Conservation (phyloP, 768 basidiomycete species). For the Psilocybe sp. region DNA sequence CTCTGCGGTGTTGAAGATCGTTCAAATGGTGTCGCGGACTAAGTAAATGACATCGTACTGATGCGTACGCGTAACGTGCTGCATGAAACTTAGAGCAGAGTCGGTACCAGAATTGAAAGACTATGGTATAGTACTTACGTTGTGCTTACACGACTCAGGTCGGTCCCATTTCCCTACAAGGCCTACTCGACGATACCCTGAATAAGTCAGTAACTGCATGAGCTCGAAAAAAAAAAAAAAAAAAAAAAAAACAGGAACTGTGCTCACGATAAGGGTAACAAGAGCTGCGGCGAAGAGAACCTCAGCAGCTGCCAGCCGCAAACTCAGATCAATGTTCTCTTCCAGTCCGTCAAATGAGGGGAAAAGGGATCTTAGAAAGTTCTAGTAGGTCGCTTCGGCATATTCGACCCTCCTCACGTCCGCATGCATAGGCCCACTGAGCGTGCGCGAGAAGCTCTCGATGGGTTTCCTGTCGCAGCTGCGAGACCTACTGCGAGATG, state of each 20-base stretch:
- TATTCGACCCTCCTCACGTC: conserved; percentile 94
- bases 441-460: conserved; percentile 73
- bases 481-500: conserved; percentile 66
- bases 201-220: conserved; percentile 12
- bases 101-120: no score
- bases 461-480: conserved; percentile 59
- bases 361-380: conserved; percentile 34
- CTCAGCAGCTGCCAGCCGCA: conserved; percentile 96
- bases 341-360: conserved; percentile 47
- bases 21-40: no score
- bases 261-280: conserved; percentile 89
- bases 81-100: no score
- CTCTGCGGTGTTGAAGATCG: no score
- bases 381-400: conserved; percentile 47
- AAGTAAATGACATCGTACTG: no score
- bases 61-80: no score
- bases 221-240: background rate
- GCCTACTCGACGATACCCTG: conserved; percentile 92
- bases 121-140: no score
- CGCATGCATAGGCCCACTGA: conserved; percentile 88
- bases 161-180: conserved; percentile 84
- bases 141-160: no score
- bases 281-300: conserved; percentile 99
- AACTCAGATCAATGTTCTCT: conserved; percentile 94
- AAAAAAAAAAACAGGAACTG: no score